Base-by-base conservation (phyloP, 2,329 filamentous ascomycete species). In the Aspergillus aculeatus region DNA sequence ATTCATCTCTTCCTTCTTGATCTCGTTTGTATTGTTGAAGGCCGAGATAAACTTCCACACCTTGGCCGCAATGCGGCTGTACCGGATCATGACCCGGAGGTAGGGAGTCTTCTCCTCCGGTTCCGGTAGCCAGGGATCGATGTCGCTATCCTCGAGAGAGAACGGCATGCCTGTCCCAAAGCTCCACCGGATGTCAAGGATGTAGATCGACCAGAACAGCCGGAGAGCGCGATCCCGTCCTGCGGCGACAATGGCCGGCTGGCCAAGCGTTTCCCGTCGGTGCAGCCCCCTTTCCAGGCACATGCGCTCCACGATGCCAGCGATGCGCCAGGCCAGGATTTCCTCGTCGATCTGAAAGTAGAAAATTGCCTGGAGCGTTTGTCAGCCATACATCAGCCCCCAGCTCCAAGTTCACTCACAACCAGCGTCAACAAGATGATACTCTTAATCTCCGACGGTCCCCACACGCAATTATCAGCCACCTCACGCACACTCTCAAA, bases 81-180 rank as follows among this genome's bases (percentile, higher is more conserved):
- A 96, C 2, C 84, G 84, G 52, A 96, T 89, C 91, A 96, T 96
- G 44, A 89, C 87, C n/a, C 87, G 86, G 1, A 96, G 81, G 68
- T 94, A 96, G 0, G 90, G 90, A 1, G 70, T 71, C 44, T 77
- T 73, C 41, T 78, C 73, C 66, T 76, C 91, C 5, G 92, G 92
- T 68, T 89, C 87, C 2, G 91, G 91, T 16, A 96, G 78, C 58
- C 84, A 83, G 1, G 88, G 86, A 67, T 96, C 92, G 60, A 96
- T 91, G 69, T 96, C 92, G 4, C 88, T 84, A 68, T 96, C 92
- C 65, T 93, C 89, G 19, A 96, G 78, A 1, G 90, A 87, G 75
- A 91, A 96, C 0, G 92, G 92, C 78, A 96, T 85, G 0, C 92
- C 92, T 0, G 91, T 93, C 19, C 89, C 90, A 68, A 96, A 94